phyloP scores from a whole-genome alignment of 352 stramenopile genomes.

The Elongisporangium prolatum region DNA sequence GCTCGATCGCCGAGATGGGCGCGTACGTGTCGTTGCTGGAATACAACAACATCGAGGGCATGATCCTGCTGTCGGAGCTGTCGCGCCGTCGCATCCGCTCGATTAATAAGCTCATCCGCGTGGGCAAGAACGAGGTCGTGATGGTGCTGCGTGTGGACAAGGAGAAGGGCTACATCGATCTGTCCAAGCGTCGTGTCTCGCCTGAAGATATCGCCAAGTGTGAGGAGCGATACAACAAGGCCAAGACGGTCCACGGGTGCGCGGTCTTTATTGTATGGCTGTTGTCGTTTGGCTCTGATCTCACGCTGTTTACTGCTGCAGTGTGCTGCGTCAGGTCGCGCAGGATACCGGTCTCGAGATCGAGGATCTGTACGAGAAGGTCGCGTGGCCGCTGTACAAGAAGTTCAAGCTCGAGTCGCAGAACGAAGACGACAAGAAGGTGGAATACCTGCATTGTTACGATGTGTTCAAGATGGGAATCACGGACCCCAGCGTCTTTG shows the following conservation, averaged over 20 bases:
- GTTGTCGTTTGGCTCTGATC: conserved; percentile 1
- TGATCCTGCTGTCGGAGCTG: conserved; percentile 99
- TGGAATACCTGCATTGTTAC: conserved; percentile 97
- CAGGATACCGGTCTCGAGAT: conserved; percentile 74
- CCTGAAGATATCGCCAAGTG: conserved; percentile 99
- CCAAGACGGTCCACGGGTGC: conserved; percentile 98
- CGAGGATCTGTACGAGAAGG: conserved; percentile 81
- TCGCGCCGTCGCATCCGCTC: conserved; percentile 97
- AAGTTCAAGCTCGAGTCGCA: conserved; percentile 90
- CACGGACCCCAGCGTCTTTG: conserved; percentile 83
- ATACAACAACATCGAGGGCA: conserved; percentile 99
- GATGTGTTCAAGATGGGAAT: conserved; percentile 99
- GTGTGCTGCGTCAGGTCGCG: conserved; percentile 81
- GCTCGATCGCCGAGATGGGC: conserved; percentile 99
- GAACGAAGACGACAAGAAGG: conserved; percentile 78
- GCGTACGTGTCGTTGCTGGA: conserved; percentile 99
- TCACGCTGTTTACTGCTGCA: conserved; percentile 54
- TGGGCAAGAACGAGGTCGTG: conserved; percentile 99
- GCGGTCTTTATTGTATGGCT: conserved; percentile 77
- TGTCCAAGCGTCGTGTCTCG: conserved; percentile 98
- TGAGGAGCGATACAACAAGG: conserved; percentile 99
- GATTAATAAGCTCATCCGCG: conserved; percentile 99
- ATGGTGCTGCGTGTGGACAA: conserved; percentile 99
- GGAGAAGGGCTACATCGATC: conserved; percentile 99
- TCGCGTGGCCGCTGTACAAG: conserved; percentile 99